Base-by-base conservation (phyloP, 768 basidiomycete genomes). In the Lentinus tigrinus region DNA sequence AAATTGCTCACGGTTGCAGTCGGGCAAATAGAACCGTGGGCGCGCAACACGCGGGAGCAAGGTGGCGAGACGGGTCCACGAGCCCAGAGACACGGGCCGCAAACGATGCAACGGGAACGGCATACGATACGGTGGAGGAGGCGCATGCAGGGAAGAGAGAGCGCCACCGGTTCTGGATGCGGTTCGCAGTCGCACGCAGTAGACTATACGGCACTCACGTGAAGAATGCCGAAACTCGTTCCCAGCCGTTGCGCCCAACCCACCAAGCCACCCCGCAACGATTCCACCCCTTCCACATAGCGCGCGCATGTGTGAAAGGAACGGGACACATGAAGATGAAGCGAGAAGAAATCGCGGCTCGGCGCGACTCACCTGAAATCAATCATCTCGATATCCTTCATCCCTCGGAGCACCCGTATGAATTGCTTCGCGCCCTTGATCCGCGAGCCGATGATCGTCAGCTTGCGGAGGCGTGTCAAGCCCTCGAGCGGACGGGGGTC, bases 361-460 rank as follows among this genome's bases (percentile, higher is more conserved):
- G 47, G 44, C 16, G 28, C 23, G 13, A 60, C 69, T 71, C 70
- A 89, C 96, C 96, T 82, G 72, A 97, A 85, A 76, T 98, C 96
- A 40, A 95, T 71, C 84, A 91, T 86, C 77, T 97, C 93, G 65
- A 93, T 80, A 64, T 91, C 88, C 1, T 79, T 77, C 80, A 96
- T 85, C 50, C 84, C 78, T 62, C 81, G 80, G 63, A 95, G 74
- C 39, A 88, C 77, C 54, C 83, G 79, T 74, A 95, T 83, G 71
- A 97, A 76, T 49, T 81, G 78, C 70, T 87, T 87, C 37, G 86
- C 88, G 56, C 83, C 85, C 73, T 84, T 84, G 68, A 98, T 69
- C 66, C 95, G 81, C 52, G 75, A 87, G 56, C 95, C 96, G 65
- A 98, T 89, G 56, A 94, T 81, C 43, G 85, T 93, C 67, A 98